Evolutionary conservation across 176 grass and related monocot genomes (phyloP), one percentile per base, ranked within the genome.

Genomic region (Lolium multiflorum): DNA sequence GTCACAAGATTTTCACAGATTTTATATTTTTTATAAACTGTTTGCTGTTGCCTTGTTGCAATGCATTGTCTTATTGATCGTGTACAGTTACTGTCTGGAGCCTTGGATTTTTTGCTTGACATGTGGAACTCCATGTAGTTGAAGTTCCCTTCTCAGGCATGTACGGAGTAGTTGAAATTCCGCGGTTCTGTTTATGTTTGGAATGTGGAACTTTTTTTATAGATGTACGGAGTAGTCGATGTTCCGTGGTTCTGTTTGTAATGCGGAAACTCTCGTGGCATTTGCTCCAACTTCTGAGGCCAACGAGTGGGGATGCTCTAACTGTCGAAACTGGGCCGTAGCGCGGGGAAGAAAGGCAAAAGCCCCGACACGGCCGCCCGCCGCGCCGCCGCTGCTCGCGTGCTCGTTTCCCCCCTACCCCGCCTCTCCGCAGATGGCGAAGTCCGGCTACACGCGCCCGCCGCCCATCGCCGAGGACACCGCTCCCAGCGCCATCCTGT

Each of bases 371-470:
- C 16, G 66, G 41, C 66, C 31, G 11, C 6, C 48, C 65, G 35
- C 51, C 51, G 52, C 68, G 69, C 17, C 55, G 76, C 55, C 51
- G 81, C 51, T 11, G 50, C 50, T 44, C 20, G 14, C 50, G 7
- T 70, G 49, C 25, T 81, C 25, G 63, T 9, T 37, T 3, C 13
- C 38, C 25, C 31, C 31, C 31, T 35, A 35, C 31, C 28, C 31
- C 31, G 31, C 31, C 31, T 35, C 31, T 35, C 31, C 31, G 31
- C 44, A 71, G 51, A 91, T 94, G 85, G 72, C 57, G 5, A 85
- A 71, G 20, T 88, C 67, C 11, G 90, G 83, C 82, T 98, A 92
- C 74, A 92, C 61, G 39, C 84, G 88, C 62, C 82, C 78, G 6
- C 89, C 80, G 9, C 61, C 24, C 25, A 2, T 24, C n/a, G 12